These are phyloP conservation scores for Corynascus novoguineensis DNA, from an alignment of 495 filamentous ascomycete genomes.

Conservation along the genomic window DNA sequence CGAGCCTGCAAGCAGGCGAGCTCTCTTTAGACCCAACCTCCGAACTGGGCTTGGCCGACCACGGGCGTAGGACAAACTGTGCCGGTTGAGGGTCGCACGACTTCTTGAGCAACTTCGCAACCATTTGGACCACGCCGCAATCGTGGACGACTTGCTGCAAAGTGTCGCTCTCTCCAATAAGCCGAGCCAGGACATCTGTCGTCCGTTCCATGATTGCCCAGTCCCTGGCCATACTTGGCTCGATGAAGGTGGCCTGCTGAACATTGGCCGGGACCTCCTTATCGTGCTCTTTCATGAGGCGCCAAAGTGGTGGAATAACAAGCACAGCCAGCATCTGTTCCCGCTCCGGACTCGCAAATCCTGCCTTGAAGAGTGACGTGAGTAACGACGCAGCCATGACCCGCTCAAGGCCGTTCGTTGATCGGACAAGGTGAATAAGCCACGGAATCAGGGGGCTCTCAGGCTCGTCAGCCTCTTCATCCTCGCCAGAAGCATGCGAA, in stretches of 20 bases:
- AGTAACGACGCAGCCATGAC: conserved; percentile 77
- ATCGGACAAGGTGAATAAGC: conserved; percentile 67
- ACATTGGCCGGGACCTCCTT: conserved; percentile 27
- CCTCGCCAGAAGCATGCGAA: conserved; percentile 25
- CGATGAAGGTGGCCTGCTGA: conserved; percentile 28
- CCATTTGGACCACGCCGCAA: conserved; percentile 63
- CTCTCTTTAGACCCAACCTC: conserved; percentile 18
- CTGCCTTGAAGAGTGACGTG: conserved; percentile 66
- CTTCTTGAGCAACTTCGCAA: conserved; percentile 73
- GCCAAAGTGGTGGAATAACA: conserved; percentile 65
- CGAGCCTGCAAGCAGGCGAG: conserved; percentile 42
- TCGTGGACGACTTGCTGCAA: conserved; percentile 81
- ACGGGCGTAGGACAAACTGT: conserved; percentile 36
- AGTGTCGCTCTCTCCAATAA: conserved; percentile 68
- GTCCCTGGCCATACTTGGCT: conserved; percentile 33
- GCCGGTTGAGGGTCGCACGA: conserved; percentile 46
- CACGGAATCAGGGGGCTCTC: conserved; percentile 79
- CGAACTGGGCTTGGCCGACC: conserved; percentile 35
- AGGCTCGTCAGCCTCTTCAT: conserved; percentile 50
- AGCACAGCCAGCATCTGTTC: conserved; percentile 59
- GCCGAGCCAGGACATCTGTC: conserved; percentile 65
- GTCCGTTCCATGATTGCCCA: conserved; percentile 62
- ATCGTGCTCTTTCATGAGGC: conserved; percentile 59
- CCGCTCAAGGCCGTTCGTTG: conserved; percentile 56
- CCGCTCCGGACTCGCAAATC: conserved; percentile 56